Evolutionary conservation across 306 rosid genomes (phyloP).

Genomic region (Canavalia ensiformis): DNA sequence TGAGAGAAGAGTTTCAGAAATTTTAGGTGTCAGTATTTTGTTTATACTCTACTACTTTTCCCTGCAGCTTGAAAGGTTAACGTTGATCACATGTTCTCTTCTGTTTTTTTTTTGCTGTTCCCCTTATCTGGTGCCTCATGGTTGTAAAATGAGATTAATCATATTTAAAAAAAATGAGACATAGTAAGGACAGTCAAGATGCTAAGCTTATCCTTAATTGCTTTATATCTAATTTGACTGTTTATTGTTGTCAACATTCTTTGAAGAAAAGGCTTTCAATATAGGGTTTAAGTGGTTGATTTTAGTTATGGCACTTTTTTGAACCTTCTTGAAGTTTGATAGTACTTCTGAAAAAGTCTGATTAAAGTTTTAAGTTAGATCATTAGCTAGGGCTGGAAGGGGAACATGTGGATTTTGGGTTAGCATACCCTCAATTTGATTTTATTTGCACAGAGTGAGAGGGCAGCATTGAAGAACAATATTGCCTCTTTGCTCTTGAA

Average conservation of each 20-base stretch:
- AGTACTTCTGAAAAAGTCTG: background rate
- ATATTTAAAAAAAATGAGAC: background rate
- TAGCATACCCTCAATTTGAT: background rate
- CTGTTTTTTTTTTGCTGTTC: background rate
- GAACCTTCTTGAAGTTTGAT: slow-evolving; percentile 8
- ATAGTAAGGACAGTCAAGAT: slow-evolving; percentile 1
- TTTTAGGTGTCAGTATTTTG: slow-evolving; percentile 14
- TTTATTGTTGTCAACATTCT: slow-evolving; percentile 20
- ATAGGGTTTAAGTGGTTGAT: slow-evolving; percentile 8
- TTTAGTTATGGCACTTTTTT: slow-evolving; percentile 18
- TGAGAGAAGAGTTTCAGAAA: slow-evolving; percentile 34
- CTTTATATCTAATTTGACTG: slow-evolving; percentile 15
- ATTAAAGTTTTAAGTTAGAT: background rate
- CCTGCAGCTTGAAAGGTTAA: slow-evolving; percentile 36
- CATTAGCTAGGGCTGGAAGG: background rate
- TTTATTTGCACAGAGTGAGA: slow-evolving; percentile 1
- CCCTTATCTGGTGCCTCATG: background rate
- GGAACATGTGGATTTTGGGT: slow-evolving; percentile 24
- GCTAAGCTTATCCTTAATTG: slow-evolving; percentile 4
- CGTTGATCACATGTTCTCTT: slow-evolving; percentile 5
- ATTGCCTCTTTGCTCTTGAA: background rate
- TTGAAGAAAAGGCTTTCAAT: background rate
- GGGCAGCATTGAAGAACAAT: background rate
- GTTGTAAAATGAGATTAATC: slow-evolving; percentile 27
- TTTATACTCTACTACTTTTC: background rate